Conservation (phyloP, 2,329 filamentous ascomycete species). For the Graphilbum ipis-grandicollis region DNA sequence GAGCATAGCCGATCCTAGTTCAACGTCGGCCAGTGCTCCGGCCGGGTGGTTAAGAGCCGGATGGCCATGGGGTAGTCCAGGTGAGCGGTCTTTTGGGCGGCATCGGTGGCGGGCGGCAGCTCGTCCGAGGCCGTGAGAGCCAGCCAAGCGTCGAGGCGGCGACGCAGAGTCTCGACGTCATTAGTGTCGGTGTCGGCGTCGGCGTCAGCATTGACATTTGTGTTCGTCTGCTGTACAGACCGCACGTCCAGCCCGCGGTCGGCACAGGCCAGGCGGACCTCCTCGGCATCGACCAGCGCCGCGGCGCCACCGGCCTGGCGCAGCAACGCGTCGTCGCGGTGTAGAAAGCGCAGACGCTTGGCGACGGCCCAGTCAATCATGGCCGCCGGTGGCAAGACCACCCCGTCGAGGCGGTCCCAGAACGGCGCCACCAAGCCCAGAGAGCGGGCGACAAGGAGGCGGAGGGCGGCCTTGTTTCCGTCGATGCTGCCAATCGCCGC, state of each 20-base stretch:
- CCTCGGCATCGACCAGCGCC: slow-evolving; percentile 39
- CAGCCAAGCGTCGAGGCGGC: slow-evolving; percentile 29
- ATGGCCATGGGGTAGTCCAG: slow-evolving; percentile 1
- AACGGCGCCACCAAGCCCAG: slow-evolving; percentile 26
- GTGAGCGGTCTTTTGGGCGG: not conserved
- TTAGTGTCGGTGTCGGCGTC: slow-evolving; percentile 27
- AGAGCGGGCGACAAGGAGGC: slow-evolving; percentile 23
- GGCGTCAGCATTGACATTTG: not conserved
- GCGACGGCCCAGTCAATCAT: slow-evolving; percentile 37
- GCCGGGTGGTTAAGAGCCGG: slow-evolving; percentile 7
- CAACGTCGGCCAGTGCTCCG: slow-evolving; percentile 7
- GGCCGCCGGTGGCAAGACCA: slow-evolving; percentile 25
- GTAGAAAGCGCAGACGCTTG: slow-evolving; percentile 43
- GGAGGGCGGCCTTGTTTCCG: not conserved
- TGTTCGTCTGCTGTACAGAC: no score
- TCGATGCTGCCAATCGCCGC: no score
- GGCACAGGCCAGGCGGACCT: slow-evolving; percentile 52
- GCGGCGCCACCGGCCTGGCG: slow-evolving; percentile 40
- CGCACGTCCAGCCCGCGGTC: slow-evolving; percentile 48
- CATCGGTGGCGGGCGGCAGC: not conserved
- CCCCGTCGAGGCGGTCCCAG: slow-evolving; percentile 32
- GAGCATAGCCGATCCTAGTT: no score
- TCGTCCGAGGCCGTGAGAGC: slow-evolving; percentile 19
- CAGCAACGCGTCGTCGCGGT: slow-evolving; percentile 55
- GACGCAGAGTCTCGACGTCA: slow-evolving; percentile 28